phyloP scores from a whole-genome alignment of 805 yeast genomes.

The Wickerhamiella spandovensis region DNA sequence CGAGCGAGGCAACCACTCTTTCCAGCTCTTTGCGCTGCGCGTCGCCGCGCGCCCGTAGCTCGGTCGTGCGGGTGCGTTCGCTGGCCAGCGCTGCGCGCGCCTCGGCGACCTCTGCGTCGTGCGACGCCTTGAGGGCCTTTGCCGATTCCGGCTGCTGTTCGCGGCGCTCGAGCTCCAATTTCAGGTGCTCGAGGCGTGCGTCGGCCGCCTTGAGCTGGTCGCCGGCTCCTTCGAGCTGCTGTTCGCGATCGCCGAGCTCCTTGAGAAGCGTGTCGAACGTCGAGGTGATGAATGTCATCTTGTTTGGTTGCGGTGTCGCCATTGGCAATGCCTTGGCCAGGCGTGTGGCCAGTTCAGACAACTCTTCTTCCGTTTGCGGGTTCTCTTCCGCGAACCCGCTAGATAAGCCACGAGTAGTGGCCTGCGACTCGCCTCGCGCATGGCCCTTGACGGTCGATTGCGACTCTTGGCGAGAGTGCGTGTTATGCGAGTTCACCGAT shows the following conservation, averaged over 20 bases:
- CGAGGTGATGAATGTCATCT: constrained; percentile 7
- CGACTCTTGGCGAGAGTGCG: not conserved
- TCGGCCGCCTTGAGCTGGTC: constrained; percentile 12
- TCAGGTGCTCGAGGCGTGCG: constrained; percentile 9
- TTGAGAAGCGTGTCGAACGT: constrained; percentile 12
- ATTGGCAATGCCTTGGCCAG: constrained; percentile 9
- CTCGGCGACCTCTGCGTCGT: constrained; percentile 3
- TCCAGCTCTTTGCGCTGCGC: constrained; percentile 23
- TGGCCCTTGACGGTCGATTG: not conserved
- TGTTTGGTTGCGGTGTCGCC: constrained; percentile 12
- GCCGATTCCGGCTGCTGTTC: not conserved
- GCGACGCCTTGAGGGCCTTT: not conserved
- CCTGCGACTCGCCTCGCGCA: not conserved
- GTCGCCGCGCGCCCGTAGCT: constrained; percentile 21
- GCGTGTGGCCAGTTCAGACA: constrained; percentile 5
- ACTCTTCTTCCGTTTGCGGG: not conserved
- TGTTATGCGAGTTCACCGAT: not conserved
- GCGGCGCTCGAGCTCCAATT: not conserved
- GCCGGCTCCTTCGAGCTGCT: constrained; percentile 10
- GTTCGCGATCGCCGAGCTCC: constrained; percentile 9
- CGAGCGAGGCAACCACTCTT: constrained; percentile 21
- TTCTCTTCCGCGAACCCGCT: not conserved
- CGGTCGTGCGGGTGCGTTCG: constrained; percentile 14
- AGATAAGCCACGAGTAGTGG: not conserved
- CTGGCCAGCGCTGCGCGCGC: constrained; percentile 6